Base-by-base conservation (phyloP, 2,329 filamentous ascomycete species). In the Aspergillus sclerotialis region DNA sequence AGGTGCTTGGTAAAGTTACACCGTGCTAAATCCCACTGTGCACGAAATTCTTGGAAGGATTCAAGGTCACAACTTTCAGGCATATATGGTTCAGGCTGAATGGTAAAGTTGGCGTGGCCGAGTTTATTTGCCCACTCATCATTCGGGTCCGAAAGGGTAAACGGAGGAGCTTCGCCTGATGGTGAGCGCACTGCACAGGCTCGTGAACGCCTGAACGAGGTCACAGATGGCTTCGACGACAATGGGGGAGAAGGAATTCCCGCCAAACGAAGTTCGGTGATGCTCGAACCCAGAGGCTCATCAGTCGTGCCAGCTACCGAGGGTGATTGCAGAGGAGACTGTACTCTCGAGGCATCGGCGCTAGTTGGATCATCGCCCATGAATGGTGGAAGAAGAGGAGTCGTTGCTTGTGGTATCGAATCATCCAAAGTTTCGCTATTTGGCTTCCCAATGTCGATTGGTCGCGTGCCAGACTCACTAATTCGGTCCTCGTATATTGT, bases 91-190 rank as follows among this genome's bases (percentile, higher is more conserved):
- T 81, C 76, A 0, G 89, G 89, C 14, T 76, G 67, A 48, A 96
- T 93, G 49, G 77, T 89, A 58, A 93, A 95, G 65, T 96, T 94
- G 44, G 89, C 89, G 56, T 96, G 89, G 17, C 90, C 90, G 10
- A 96, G 76, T 37, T 78, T 79, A 52, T 82, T 77, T 1, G 85
- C 82, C 90, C 90, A 95, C 46, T 82, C 78, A 55, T 94, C 87
- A 32, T 80, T 72, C 5, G 56, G 51, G 25, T 79, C 76, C 36
- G 83, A 77, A n/a, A 78, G 66, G 35, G 80, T 66, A 43, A 88
- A 77, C 4, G 76, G 72, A 4, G 70, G 23, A 73, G 66, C 33
- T 59, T 74, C 46, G 57, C 65, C 47, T 63, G 72, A 57, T 52
- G 59, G 42, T 0, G 54, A 53, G 33, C 59, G 56, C 58, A 55